Evolutionary conservation across 1,284 basidiomycete species (phyloP), one percentile per base, ranked within the genome.

Genomic region (Leccinum pallidistipes): DNA sequence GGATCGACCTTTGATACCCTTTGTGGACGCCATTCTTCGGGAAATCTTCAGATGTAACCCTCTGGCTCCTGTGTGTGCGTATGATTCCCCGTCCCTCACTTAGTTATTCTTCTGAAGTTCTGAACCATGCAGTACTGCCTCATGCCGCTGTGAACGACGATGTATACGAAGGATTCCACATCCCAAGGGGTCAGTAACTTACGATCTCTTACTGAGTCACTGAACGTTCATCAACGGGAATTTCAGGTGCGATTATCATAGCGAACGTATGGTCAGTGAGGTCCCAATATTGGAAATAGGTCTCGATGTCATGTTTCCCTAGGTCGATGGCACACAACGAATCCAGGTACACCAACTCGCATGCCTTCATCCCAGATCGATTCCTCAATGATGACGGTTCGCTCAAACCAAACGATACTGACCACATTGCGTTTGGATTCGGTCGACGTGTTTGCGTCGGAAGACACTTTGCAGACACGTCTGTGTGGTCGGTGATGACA

Each of bases 1-100:
- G 2, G 78, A 79, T 59, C 58, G 66, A 5, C 59, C 65, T 8
- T 53, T 34, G 1, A 64, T 79, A 11, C 74, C 74, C 5, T 76
- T 75, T 51, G 45, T 79, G 0, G 68, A 74, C 14, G 73, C 74
- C 5, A 58, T 73, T 5, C 53, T 72, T 5, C 62, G 70, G 27
- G 78, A 79, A 58, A 56, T 62, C 0, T 52, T 73, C 14, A 56
- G 63, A 18, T 65, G 49, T 24, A 32, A 3, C 16, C 63, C 63
- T 10, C n/a, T 55, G 5, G 24, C 27, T n/a, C 67, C 66, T 14
- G 50, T 68, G 32, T 62, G 68, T 69, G 40, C 47, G 60, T 40
- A 5, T 47, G n/a, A 40, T 24, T 12, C 11, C 16, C 27, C 27
- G 10, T 31, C 11, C 18, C 12, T 21, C 24, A 5, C 11, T 40